These are phyloP conservation scores for Lenwebbia sp. DNA, from an alignment of 345 rosid species.

Conservation along the genomic window DNA sequence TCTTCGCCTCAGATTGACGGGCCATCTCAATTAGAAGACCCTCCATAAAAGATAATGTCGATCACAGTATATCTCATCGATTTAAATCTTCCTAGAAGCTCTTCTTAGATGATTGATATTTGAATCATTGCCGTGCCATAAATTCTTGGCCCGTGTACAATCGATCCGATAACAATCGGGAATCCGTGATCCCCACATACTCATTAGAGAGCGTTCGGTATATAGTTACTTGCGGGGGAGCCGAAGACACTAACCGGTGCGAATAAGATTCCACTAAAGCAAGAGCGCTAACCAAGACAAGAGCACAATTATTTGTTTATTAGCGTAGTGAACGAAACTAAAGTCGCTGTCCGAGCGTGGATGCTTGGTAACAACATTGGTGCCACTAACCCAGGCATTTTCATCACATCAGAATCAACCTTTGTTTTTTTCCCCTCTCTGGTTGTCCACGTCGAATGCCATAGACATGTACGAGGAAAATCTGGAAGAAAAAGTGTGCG, in stretches of 20 bases:
- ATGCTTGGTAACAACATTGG: neutral
- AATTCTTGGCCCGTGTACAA: neutral
- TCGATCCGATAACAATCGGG: neutral
- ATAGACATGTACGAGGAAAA: conserved; percentile 1
- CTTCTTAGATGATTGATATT: neutral
- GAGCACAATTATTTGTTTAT: neutral
- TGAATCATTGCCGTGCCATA: neutral
- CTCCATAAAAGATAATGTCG: neutral
- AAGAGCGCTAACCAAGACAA: neutral
- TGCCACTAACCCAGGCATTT: neutral
- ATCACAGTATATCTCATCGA: neutral
- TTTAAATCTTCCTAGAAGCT: neutral
- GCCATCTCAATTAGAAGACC: neutral
- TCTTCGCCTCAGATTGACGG: neutral
- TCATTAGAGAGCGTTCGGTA: neutral
- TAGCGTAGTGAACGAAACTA: neutral
- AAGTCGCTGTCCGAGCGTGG: neutral
- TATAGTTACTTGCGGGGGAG: neutral
- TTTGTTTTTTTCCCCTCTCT: neutral
- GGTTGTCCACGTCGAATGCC: neutral
- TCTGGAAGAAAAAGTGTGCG: conserved; percentile 1
- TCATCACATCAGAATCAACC: neutral
- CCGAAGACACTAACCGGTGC: neutral
- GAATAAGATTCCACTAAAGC: neutral
- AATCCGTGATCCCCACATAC: neutral